These are phyloP conservation scores for Arthrobotrys pseudoclavata DNA, from an alignment of 2,329 filamentous ascomycete species.

Conservation along the genomic window DNA sequence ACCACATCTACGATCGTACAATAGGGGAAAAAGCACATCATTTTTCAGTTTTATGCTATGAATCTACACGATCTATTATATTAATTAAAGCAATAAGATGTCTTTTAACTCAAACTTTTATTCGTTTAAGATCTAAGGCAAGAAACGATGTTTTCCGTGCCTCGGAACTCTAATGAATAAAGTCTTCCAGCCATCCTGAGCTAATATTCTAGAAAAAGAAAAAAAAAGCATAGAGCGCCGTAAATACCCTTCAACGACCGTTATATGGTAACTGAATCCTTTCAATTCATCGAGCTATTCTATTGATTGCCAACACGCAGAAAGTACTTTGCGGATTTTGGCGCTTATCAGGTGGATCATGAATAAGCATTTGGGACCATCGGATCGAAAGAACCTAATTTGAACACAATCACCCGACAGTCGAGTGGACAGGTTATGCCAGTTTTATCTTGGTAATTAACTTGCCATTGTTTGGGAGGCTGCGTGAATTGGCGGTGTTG, in stretches of 20 bases:
- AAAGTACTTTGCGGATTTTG: background rate
- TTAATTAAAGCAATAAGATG: too few relatives aligned
- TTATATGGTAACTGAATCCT: background rate
- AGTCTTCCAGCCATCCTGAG: background rate
- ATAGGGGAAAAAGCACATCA: too few relatives aligned
- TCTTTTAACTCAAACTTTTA: too few relatives aligned
- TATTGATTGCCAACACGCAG: background rate
- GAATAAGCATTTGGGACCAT: constrained; percentile 1
- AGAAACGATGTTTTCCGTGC: too few relatives aligned
- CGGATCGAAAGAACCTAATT: background rate
- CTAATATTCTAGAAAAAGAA: background rate
- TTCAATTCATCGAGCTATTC: background rate
- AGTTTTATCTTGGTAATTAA: background rate
- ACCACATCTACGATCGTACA: too few relatives aligned
- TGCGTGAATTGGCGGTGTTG: too few relatives aligned
- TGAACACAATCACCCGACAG: background rate
- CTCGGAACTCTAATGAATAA: too few relatives aligned
- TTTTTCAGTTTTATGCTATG: too few relatives aligned
- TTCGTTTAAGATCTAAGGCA: too few relatives aligned
- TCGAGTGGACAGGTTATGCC: background rate
- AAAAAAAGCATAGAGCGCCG: background rate
- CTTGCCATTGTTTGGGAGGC: too few relatives aligned
- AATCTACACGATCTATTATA: too few relatives aligned
- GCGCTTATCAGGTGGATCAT: background rate
- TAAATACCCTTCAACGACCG: background rate